Percentiles rank a stretch among this genome's conserved stretches.
phyloP scores from a whole-genome alignment of 306 rosid species.

The Vicia sativa region DNA sequence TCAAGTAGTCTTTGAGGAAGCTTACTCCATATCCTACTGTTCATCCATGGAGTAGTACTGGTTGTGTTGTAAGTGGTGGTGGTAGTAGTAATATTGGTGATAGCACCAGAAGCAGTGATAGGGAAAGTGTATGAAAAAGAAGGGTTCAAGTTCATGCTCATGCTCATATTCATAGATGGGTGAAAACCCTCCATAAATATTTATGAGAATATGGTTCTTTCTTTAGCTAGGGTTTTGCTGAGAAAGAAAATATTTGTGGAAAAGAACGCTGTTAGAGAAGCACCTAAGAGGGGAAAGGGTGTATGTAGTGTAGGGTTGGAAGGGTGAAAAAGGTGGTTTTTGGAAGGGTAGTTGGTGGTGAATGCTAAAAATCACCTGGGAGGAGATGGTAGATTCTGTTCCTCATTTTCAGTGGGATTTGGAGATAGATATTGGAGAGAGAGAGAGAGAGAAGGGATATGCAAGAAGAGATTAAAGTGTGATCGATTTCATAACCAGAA shows the following conservation, averaged over 20 bases:
- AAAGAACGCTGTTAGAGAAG: slow-evolving; percentile 32
- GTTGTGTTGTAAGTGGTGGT: slow-evolving; percentile 18
- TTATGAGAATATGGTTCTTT: neutral
- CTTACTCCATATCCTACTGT: slow-evolving; percentile 83
- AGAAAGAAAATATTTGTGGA: slow-evolving; percentile 21
- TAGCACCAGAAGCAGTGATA: slow-evolving; percentile 33
- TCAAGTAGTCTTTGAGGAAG: slow-evolving; percentile 80
- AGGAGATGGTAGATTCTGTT: slow-evolving; percentile 43
- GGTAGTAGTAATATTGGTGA: slow-evolving; percentile 18
- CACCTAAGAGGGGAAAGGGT: slow-evolving; percentile 37
- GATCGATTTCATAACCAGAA: neutral
- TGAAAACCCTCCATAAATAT: slow-evolving; percentile 68
- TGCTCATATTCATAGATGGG: slow-evolving; percentile 41
- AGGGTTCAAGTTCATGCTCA: slow-evolving; percentile 36
- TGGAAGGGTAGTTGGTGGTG: slow-evolving; percentile 14
- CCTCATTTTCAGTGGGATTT: slow-evolving; percentile 46
- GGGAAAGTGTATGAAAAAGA: slow-evolving; percentile 69
- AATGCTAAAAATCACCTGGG: slow-evolving; percentile 42
- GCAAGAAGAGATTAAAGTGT: too few species aligned
- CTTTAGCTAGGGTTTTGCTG: slow-evolving; percentile 22
- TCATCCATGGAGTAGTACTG: slow-evolving; percentile 60
- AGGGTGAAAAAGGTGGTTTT: slow-evolving; percentile 38
- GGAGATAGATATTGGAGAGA: neutral
- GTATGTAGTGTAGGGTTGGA: neutral
- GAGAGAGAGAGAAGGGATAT: too few species aligned